These are phyloP conservation scores for Fusarium pilosicola DNA, from an alignment of 2,329 filamentous ascomycete species.

Conservation along the genomic window DNA sequence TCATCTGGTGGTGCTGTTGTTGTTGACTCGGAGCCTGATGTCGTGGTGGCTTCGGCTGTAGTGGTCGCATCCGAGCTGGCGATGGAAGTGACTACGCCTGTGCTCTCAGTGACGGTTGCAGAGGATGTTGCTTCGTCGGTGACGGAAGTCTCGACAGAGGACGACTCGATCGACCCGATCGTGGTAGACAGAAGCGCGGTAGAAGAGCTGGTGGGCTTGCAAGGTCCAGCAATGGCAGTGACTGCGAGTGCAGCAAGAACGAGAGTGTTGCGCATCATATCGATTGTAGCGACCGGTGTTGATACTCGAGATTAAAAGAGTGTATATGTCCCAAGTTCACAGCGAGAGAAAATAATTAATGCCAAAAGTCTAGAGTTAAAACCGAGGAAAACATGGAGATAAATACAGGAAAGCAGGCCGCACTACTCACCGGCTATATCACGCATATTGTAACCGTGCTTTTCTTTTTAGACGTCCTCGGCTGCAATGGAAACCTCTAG, in stretches of 20 bases:
- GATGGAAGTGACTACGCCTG: not conserved
- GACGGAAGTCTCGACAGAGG: not conserved
- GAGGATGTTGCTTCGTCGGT: not conserved
- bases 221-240: not conserved
- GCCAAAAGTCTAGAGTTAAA: too few relatives aligned
- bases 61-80: not conserved
- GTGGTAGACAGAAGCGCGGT: not conserved
- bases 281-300: not conserved
- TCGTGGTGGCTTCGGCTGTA: too few relatives aligned
- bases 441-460: not conserved
- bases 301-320: not conserved
- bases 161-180: not conserved
- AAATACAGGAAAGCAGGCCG: not conserved
- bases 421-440: not conserved
- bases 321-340: fast-evolving
- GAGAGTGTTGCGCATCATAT: not conserved
- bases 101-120: not conserved
- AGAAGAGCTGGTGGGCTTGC: not conserved
- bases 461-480: not conserved
- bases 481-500: not conserved
- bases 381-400: not conserved
- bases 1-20: not conserved
- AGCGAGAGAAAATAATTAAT: not conserved
- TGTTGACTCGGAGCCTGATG: not conserved
- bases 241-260: not conserved